A percentile compares a stretch with the other conserved stretches of the same genome.
Conservation (phyloP, 306 rosid genomes). For the Ochetophila trinervis region DNA sequence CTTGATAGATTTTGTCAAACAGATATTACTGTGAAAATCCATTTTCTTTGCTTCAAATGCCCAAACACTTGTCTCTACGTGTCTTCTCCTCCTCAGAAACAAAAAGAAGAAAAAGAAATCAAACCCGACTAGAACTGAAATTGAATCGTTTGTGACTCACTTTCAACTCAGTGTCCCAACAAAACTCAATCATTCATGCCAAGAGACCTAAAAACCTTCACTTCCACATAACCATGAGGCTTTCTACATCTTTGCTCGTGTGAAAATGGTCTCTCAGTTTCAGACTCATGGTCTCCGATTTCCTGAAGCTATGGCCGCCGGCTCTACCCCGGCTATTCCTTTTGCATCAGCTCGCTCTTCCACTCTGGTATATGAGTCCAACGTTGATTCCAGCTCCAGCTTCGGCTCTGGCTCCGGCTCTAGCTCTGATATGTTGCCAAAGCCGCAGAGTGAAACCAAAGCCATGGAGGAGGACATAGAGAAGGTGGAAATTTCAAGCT, state of each 20-base stretch:
- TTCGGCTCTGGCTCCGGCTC: constrained; percentile 29
- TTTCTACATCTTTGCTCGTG: no score
- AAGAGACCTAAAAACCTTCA: no score
- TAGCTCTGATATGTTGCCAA: constrained; percentile 19
- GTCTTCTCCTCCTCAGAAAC: no score
- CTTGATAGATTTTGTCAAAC: no score
- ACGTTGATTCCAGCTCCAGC: constrained; percentile 26
- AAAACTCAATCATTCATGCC: neutral
- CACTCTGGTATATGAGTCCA: constrained; percentile 29
- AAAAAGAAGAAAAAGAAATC: no score
- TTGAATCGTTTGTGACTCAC: neutral
- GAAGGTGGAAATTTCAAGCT: constrained; percentile 35
- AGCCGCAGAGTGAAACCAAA: constrained; percentile 21
- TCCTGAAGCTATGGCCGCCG: constrained; percentile 25
- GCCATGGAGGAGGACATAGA: constrained; percentile 54
- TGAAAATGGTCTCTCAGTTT: no score
- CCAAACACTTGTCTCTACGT: no score
- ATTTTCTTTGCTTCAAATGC: no score
- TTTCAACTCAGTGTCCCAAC: neutral
- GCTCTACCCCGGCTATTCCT: constrained; percentile 39
- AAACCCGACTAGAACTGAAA: constrained; percentile 5
- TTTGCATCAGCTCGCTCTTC: constrained; percentile 30
- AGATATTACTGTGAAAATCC: no score
- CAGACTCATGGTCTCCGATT: no score
- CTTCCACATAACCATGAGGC: no score